Base-by-base conservation (phyloP, 1,139 yeast genomes). In the Hansenula lynferdii region DNA sequence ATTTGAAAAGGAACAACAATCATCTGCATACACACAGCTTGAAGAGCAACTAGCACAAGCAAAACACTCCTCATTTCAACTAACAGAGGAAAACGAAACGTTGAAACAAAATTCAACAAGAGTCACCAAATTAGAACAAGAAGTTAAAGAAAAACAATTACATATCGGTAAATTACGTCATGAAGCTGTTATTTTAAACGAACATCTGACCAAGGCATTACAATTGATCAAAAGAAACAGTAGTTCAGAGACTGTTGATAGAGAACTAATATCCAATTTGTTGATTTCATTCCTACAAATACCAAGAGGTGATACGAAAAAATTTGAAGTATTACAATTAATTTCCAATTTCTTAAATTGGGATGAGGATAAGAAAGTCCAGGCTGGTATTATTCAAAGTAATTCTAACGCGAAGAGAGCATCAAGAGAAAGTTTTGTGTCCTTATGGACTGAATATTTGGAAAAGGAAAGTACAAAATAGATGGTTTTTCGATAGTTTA, bases 151-250 rank as follows among this genome's bases (percentile, higher is more conserved):
- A 46, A 89, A 87, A 60, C 90, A 80, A 45, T 67, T 89, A 21
- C 72, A 80, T 38, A 77, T 92, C 37, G 97, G 97, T 5, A 92
- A 92, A 57, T 70, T 92, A 39, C 77, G 97, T 40, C 97, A 92
- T 57, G 97, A 92, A 61, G 95, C 96, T 2, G 92, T 92, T n/a
- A 86, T 87, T 24, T 65, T 90, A 41, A 92, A 92, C 58, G 98
- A 92, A 56, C 98, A 92, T 64, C 65, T 92, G 42, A 89, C 96
- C 15, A 90, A 92, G 56, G 95, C 97, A 2, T 64, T 94, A 42
- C 78, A 89, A 15, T 67, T 90, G 61, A 78, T 92, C 42, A 89
- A 89, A 54, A 80, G 81, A 50, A 80, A 75, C 37, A 75, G 84
- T 38, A 80, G 79, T 41, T 77, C 85, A 6, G 89, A 84, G 41